phyloP scores from a whole-genome alignment of 306 rosid genomes.

The Sesbania bispinosa region DNA sequence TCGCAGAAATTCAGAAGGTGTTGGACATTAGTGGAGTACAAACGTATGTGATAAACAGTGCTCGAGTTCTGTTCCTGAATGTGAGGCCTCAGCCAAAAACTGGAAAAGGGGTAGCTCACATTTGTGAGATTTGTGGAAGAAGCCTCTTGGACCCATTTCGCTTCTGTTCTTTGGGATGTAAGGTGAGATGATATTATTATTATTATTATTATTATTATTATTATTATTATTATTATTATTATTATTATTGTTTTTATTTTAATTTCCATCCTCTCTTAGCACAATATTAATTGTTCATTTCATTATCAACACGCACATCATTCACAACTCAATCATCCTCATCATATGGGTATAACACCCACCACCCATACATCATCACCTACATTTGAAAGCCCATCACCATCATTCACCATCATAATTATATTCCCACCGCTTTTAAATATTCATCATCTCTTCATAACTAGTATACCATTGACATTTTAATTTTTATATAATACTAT shows the following conservation, averaged over 20 bases:
- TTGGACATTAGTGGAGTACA: constrained; percentile 86
- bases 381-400: constrained; percentile 45
- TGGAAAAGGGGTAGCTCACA: constrained; percentile 79
- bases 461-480: constrained; percentile 21
- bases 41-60: constrained; percentile 92
- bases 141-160: constrained; percentile 84
- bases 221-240: too few species aligned
- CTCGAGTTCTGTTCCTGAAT: constrained; percentile 79
- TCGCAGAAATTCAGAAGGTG: constrained; percentile 69
- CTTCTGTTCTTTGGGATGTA: constrained; percentile 93
- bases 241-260: background rate
- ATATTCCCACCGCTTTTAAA: constrained; percentile 36
- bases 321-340: constrained; percentile 38
- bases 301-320: constrained; percentile 44
- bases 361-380: constrained; percentile 67
- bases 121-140: constrained; percentile 90
- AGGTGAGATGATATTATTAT: constrained; percentile 50
- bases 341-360: constrained; percentile 48
- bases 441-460: constrained; percentile 28
- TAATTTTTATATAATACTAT: too few species aligned
- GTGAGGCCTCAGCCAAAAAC: constrained; percentile 95
- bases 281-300: constrained; percentile 4
- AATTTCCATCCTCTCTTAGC: background rate
- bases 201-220: background rate
- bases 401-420: constrained; percentile 43